Percentiles rank a stretch among this genome's conserved stretches.
Conservation (phyloP, 1,139 yeast genomes). For the Petasospora fabianii region DNA sequence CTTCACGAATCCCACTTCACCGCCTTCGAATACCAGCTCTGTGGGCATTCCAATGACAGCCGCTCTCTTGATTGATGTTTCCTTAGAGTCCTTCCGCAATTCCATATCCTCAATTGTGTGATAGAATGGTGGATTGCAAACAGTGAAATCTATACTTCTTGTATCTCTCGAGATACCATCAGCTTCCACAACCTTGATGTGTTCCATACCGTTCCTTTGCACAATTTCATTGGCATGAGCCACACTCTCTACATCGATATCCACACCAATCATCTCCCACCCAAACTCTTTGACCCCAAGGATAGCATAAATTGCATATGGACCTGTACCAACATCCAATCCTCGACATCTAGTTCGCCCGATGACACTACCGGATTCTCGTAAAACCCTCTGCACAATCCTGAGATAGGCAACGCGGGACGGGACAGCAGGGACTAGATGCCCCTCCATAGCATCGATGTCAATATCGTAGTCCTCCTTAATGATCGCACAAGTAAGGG, state of each 20-base stretch:
- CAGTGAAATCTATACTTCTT: conserved; percentile 27
- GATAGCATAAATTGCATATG: conserved; percentile 39
- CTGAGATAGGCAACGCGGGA: conserved; percentile 19
- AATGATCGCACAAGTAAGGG: conserved; percentile 18
- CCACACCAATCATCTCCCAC: conserved; percentile 34
- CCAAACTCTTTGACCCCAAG: conserved; percentile 27
- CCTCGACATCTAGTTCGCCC: conserved; percentile 12
- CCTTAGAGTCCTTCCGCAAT: conserved; percentile 7
- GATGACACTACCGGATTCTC: conserved; percentile 10
- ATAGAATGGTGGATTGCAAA: conserved; percentile 49
- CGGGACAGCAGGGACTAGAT: conserved; percentile 24
- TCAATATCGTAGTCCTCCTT: conserved; percentile 13
- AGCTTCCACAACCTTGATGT: conserved; percentile 8
- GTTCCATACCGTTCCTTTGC: conserved; percentile 19
- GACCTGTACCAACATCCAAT: conserved; percentile 38
- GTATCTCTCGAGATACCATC: conserved; percentile 13
- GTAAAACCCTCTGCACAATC: conserved; percentile 12
- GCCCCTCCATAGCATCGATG: conserved; percentile 9
- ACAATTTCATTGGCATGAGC: conserved; percentile 26
- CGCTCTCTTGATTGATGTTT: conserved; percentile 16
- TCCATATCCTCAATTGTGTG: conserved; percentile 31
- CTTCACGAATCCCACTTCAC: conserved; percentile 37
- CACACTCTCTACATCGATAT: conserved; percentile 33
- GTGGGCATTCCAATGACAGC: conserved; percentile 19
- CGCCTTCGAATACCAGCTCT: conserved; percentile 40